A percentile compares a stretch with the other conserved stretches of the same genome.
Evolutionary conservation across 441 rosid species (phyloP).

Genomic region (Iberis amara): DNA sequence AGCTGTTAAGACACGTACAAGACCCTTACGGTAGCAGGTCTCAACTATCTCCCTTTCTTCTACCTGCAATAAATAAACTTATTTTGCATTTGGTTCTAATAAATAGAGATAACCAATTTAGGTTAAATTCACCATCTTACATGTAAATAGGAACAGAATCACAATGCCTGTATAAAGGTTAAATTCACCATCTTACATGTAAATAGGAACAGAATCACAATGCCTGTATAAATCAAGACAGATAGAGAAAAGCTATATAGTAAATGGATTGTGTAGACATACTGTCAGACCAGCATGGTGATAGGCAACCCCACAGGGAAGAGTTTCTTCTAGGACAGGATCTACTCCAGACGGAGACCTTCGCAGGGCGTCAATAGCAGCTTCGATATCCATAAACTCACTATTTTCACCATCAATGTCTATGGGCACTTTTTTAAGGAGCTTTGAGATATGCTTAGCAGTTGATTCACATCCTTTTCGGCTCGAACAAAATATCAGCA

Average conservation of each 20-base stretch:
- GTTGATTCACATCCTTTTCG: slow-evolving; percentile 99
- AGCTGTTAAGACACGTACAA: slow-evolving; percentile 86
- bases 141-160: slow-evolving; percentile 6
- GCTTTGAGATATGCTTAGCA: slow-evolving; percentile 80
- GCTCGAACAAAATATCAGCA: slow-evolving; percentile 90
- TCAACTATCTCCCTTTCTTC: slow-evolving; percentile 98
- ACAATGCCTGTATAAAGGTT: slow-evolving; percentile 7
- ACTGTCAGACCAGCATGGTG: slow-evolving; percentile 99
- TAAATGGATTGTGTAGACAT: slow-evolving; percentile 32
- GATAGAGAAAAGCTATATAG: slow-evolving; percentile 16
- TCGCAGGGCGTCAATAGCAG: slow-evolving; percentile 76
- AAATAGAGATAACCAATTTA: slow-evolving; percentile 14
- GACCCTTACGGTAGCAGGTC: slow-evolving; percentile 87
- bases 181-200: slow-evolving; percentile 15
- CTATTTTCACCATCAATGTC: slow-evolving; percentile 40
- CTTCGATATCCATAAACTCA: slow-evolving; percentile 58
- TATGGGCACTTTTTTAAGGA: slow-evolving; percentile 54
- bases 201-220: slow-evolving; percentile 10
- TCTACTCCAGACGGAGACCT: slow-evolving; percentile 90
- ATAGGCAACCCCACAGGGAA: slow-evolving; percentile 94
- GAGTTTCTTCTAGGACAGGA: slow-evolving; percentile 83
- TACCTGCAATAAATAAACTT: slow-evolving; percentile 44
- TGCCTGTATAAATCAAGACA: slow-evolving; percentile 5
- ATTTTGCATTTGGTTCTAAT: slow-evolving; percentile 7
- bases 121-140: slow-evolving; percentile 18